A percentile compares a stretch with the other conserved stretches of the same genome.
These are phyloP conservation scores for Prototheca wickerhamii DNA, from an alignment of 163 green algal genomes.

Conservation along the genomic window DNA sequence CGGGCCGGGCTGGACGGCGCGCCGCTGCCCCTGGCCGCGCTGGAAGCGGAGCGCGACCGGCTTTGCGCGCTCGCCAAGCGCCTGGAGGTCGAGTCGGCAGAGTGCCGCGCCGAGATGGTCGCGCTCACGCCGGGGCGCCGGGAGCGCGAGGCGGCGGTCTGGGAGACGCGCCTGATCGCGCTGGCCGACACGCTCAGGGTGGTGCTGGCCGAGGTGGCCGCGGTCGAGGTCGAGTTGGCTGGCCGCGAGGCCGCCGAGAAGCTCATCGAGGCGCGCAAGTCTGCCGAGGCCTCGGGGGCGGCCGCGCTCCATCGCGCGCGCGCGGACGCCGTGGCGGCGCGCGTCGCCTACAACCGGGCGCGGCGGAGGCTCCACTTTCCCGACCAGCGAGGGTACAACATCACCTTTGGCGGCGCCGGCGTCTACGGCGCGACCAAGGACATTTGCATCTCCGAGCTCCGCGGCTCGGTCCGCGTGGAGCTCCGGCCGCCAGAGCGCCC, in stretches of 20 bases:
- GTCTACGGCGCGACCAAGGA: conserved; percentile 65
- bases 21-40: conserved; percentile 23
- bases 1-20: conserved; percentile 18
- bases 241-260: conserved; percentile 39
- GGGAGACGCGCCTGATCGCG: conserved; percentile 47
- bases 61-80: conserved; percentile 12
- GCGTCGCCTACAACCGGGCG: conserved; percentile 45
- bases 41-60: conserved; percentile 24
- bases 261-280: conserved; percentile 31
- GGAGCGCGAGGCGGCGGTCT: conserved; percentile 35
- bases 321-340: conserved; percentile 43
- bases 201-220: conserved; percentile 51
- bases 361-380: conserved; percentile 68
- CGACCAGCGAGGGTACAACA: conserved; percentile 53
- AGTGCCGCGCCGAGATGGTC: conserved; percentile 23
- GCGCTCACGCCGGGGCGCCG: conserved; percentile 4
- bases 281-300: conserved; percentile 39
- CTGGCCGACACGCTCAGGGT: conserved; percentile 67
- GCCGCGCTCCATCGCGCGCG: conserved; percentile 45
- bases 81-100: conserved; percentile 21
- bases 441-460: conserved; percentile 55
- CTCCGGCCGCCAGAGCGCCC: neutral
- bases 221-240: conserved; percentile 48
- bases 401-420: conserved; percentile 52
- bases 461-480: conserved; percentile 32